Evolutionary conservation across 73 alveolate genomes (phyloP), one percentile per base, ranked within the genome.

Genomic region (Paramecium biaurelia): DNA sequence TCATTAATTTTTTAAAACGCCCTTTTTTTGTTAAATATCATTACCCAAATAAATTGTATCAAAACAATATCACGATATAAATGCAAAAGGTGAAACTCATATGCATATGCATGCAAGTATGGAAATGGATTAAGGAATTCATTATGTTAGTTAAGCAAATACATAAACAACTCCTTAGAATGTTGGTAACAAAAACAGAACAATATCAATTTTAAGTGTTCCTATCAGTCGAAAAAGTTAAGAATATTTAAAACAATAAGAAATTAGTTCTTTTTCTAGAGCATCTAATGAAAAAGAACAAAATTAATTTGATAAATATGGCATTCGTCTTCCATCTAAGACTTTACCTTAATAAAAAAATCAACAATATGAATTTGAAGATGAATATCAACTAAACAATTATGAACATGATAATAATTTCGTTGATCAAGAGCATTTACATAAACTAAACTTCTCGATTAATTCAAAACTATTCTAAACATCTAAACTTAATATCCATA

Each of bases 1-100:
- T 41, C 87, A 74, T 74, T 41, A 10, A 74, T 74, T 74, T 74
- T 74, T 74, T 41, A 9, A 37, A 34, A 37, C 87, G n/a, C 34
- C 37, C 26, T 74, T 37, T 18, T 37, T 34, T 74, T 74, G 57
- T 14, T 74, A 37, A 74, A 21, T 74, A 5, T 28, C 57, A 34
- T 37, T 74, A 21, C 87, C 87, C 18, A 74, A 74, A 74, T 74
- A 74, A 74, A 74, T 74, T 14, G 34, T 74, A 15, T 37, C 87
- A 28, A 74, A 74, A 41, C 24, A 74, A 41, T 74, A 74, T n/a
- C 59, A 74, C 5, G 87, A 74, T 74, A 63, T 63, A 11, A 63
- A 28, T 34, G 41, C 87, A 34, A 37, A 74, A 37, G 87, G 59
- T 18, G 87, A 74, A 34, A 74, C 35, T 12, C 37, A 74, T 74